These are phyloP conservation scores for Lyophyllum shimeji DNA, from an alignment of 768 basidiomycete genomes.

Conservation along the genomic window DNA sequence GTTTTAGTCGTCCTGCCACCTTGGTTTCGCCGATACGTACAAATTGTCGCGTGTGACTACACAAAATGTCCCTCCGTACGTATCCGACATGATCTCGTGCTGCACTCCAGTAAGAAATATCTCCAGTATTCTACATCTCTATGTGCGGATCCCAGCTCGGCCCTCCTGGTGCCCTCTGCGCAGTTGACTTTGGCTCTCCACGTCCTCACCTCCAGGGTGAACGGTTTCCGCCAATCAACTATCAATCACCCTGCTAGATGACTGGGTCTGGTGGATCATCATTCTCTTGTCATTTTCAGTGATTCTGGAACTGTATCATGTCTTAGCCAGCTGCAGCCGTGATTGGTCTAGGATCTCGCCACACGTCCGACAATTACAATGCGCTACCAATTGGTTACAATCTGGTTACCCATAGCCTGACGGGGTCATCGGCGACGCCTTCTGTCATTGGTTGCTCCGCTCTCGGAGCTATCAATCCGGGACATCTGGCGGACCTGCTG, in stretches of 20 bases:
- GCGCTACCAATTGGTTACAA: not conserved
- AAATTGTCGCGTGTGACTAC: not conserved
- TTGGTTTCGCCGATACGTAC: not conserved
- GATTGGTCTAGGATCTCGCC: not conserved
- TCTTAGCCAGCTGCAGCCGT: not conserved
- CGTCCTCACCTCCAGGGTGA: not conserved
- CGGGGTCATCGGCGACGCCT: not conserved
- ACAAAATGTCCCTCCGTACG: not conserved
- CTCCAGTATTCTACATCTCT: not conserved
- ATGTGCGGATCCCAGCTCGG: not conserved
- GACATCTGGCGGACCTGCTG: not conserved
- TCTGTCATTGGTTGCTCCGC: not conserved
- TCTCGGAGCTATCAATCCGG: not conserved
- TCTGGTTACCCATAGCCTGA: not conserved
- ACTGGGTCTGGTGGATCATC: not conserved
- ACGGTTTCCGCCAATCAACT: constrained; percentile 1
- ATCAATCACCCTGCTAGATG: not conserved
- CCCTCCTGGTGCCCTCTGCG: not conserved
- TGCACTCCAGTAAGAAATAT: not conserved
- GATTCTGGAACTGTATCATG: not conserved
- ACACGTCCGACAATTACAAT: not conserved
- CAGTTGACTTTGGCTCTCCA: not conserved
- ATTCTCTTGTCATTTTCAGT: too few species aligned
- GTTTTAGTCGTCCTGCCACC: constrained; percentile 10
- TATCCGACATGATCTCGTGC: not conserved